Evolutionary conservation across 106 monocot genomes (phyloP).

Genomic region (Allium fistulosum): DNA sequence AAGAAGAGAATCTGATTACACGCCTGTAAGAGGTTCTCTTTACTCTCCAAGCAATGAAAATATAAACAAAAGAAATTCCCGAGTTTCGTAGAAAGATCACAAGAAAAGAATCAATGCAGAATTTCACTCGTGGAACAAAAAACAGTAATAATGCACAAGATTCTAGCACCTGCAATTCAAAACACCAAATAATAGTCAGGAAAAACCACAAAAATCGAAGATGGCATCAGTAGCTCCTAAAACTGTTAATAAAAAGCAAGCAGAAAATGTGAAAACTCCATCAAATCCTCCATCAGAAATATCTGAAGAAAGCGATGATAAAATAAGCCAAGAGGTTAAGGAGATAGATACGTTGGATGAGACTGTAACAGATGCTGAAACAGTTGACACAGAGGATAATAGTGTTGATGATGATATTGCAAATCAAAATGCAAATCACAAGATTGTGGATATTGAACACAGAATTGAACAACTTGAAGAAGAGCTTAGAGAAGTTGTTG

Average conservation of each 20-base stretch:
- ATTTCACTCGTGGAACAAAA: conserved; percentile 32
- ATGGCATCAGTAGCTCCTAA: conserved; percentile 28
- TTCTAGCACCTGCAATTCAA: conserved; percentile 47
- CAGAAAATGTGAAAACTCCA: conserved; percentile 28
- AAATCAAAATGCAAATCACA: conserved; percentile 18
- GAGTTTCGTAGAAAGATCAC: conserved; percentile 57
- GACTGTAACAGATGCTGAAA: conserved; percentile 67
- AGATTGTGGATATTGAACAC: conserved; percentile 63
- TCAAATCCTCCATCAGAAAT: conserved; percentile 44
- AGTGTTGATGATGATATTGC: conserved; percentile 26
- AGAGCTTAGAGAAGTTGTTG: conserved; percentile 90
- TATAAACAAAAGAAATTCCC: conserved; percentile 44
- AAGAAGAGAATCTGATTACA: conserved; percentile 61
- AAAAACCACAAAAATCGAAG: conserved; percentile 45
- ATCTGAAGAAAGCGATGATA: conserved; percentile 70
- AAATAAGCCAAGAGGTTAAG: conserved; percentile 48
- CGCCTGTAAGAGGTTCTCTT: conserved; percentile 62
- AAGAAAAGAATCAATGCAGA: conserved; percentile 45
- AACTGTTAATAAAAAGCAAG: conserved; percentile 23
- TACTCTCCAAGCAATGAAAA: conserved; percentile 46
- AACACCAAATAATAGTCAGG: conserved; percentile 39
- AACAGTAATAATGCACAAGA: conserved; percentile 34
- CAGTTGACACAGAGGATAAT: conserved; percentile 56
- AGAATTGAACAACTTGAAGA: conserved; percentile 87
- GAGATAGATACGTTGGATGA: conserved; percentile 58